These are phyloP conservation scores for Syzygium syzygioides DNA, from an alignment of 441 rosid species.

Conservation along the genomic window DNA sequence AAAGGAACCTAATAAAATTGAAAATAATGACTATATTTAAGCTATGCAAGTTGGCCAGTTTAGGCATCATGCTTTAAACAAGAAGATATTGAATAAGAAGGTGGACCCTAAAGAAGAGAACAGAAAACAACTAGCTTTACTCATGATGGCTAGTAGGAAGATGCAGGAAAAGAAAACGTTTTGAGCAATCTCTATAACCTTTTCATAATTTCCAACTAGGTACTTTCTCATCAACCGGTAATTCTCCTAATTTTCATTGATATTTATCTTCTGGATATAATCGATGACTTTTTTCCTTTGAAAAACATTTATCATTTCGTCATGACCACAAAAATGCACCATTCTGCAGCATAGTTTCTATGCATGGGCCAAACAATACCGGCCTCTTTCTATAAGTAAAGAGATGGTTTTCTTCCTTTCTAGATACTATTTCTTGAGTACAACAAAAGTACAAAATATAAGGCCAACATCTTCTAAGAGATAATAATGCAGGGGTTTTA, in stretches of 20 bases:
- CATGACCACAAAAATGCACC: background rate
- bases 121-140: background rate
- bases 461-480: background rate
- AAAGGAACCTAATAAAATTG: background rate
- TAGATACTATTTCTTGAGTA: background rate
- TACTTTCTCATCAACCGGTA: background rate
- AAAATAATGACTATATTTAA: background rate
- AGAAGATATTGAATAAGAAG: background rate
- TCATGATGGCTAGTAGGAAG: background rate
- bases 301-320: background rate
- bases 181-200: background rate
- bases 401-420: background rate
- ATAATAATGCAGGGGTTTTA: background rate
- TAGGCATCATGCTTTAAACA: background rate
- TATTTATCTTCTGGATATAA: background rate
- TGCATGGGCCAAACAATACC: background rate
- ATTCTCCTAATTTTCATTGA: background rate
- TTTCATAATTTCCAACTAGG: background rate
- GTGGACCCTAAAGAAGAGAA: background rate
- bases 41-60: background rate
- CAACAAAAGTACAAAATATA: background rate
- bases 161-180: background rate
- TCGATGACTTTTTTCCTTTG: background rate
- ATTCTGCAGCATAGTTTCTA: background rate
- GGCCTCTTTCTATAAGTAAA: background rate